Conservation (phyloP, 441 rosid genomes). For the Syzygium malaccense region DNA sequence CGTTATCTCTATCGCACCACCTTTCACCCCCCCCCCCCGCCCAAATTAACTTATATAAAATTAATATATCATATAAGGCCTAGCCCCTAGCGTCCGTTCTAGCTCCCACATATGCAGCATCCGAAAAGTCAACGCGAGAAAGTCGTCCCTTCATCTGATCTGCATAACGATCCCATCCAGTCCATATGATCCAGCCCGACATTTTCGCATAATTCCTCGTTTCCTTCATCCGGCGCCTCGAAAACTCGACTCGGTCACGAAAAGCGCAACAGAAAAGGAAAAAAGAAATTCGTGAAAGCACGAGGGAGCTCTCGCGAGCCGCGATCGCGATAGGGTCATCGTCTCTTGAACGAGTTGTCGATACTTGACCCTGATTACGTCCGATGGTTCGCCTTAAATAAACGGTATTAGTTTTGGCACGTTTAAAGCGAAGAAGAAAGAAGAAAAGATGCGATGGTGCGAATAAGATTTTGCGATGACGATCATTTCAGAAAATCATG, state of each 20-base stretch:
- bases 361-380: background rate
- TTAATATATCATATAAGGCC: background rate
- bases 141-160: background rate
- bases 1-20: background rate
- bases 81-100: background rate
- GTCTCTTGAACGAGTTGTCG: accelerated
- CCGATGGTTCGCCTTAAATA: background rate
- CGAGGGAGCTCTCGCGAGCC: accelerated
- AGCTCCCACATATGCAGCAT: background rate
- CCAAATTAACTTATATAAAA: background rate
- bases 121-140: background rate
- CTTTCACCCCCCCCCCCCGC: background rate
- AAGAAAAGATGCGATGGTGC: accelerated
- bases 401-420: background rate
- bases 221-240: background rate
- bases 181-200: background rate
- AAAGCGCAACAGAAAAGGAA: accelerated
- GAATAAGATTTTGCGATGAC: background rate
- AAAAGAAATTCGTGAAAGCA: background rate
- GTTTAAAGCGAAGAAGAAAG: background rate
- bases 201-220: background rate
- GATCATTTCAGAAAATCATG: background rate
- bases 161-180: background rate
- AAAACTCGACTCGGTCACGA: accelerated
- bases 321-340: no score